Conservation (phyloP, 2,329 filamentous ascomycete species). For the Trichoderma breve region DNA sequence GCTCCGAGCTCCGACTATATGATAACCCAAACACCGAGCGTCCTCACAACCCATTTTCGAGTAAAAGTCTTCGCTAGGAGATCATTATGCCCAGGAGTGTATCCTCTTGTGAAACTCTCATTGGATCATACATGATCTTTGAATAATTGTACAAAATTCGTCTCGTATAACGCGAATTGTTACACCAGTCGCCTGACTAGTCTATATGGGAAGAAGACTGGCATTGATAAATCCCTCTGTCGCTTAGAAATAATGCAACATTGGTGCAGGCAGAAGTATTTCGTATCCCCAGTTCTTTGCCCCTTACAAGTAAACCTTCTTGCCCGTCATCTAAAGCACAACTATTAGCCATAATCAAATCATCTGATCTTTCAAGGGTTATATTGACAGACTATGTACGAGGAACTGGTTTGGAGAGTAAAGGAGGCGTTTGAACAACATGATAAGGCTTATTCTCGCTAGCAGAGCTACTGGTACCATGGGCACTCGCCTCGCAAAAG, state of each 20-base stretch:
- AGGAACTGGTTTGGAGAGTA: not conserved
- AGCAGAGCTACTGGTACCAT: not conserved
- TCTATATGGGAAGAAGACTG: not conserved
- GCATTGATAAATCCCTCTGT: not conserved
- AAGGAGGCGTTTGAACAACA: not conserved
- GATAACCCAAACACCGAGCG: not conserved
- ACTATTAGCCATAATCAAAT: not conserved
- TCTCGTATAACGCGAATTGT: not conserved
- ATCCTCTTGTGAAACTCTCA: not conserved
- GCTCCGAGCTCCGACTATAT: not conserved
- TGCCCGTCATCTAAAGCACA: not conserved
- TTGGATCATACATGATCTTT: not conserved
- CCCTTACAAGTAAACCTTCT: not conserved
- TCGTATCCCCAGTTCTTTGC: not conserved
- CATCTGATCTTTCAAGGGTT: not conserved
- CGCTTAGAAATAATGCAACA: not conserved
- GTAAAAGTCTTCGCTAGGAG: rapidly evolving
- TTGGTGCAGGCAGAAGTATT: not conserved
- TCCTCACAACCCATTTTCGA: not conserved
- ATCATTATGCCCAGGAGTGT: not conserved
- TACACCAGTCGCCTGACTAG: not conserved
- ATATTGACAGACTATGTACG: rapidly evolving
- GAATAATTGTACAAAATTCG: not conserved
- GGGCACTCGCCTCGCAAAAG: not conserved
- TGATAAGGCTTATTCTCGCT: not conserved